Percentiles rank a stretch among this genome's conserved stretches.
Conservation (phyloP, 2,329 filamentous ascomycete species). For the Botrytis aclada region DNA sequence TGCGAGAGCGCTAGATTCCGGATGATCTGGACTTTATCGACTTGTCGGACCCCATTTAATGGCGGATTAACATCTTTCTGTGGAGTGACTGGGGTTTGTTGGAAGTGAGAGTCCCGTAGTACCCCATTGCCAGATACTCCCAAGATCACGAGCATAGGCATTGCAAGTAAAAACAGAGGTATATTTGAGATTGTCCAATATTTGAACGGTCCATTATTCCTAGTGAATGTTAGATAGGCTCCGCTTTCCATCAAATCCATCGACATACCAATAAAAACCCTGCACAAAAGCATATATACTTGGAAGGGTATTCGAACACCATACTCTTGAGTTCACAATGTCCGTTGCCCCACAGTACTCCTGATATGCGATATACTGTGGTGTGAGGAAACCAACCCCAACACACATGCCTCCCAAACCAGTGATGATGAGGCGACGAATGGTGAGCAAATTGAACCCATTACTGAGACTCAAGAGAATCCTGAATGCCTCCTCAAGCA, state of each 20-base stretch:
- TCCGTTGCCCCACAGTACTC: conserved; percentile 58
- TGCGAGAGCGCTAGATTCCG: conserved; percentile 67
- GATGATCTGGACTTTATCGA: conserved; percentile 25
- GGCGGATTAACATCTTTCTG: neutral
- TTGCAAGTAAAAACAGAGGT: conserved; percentile 81
- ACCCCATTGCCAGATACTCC: conserved; percentile 55
- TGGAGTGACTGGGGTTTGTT: neutral
- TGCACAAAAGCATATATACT: conserved; percentile 94
- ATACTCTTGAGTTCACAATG: conserved; percentile 50
- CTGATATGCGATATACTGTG: conserved; percentile 72
- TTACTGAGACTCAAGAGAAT: conserved; percentile 44
- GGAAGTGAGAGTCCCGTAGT: conserved; percentile 28
- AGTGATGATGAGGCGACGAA: conserved; percentile 56
- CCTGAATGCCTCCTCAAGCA: conserved; percentile 57
- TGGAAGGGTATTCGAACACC: conserved; percentile 72
- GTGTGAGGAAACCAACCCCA: conserved; percentile 63
- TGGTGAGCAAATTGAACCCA: conserved; percentile 42
- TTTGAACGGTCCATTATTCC: conserved; percentile 81
- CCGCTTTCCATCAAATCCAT: conserved; percentile 17
- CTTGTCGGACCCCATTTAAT: neutral
- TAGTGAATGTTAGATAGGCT: conserved; percentile 39
- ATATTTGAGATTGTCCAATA: conserved; percentile 90
- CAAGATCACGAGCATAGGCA: conserved; percentile 71
- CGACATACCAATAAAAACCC: conserved; percentile 76
- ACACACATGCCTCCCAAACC: conserved; percentile 66